These are phyloP conservation scores for Calvatia gigantea DNA, from an alignment of 768 basidiomycete species.

Conservation along the genomic window DNA sequence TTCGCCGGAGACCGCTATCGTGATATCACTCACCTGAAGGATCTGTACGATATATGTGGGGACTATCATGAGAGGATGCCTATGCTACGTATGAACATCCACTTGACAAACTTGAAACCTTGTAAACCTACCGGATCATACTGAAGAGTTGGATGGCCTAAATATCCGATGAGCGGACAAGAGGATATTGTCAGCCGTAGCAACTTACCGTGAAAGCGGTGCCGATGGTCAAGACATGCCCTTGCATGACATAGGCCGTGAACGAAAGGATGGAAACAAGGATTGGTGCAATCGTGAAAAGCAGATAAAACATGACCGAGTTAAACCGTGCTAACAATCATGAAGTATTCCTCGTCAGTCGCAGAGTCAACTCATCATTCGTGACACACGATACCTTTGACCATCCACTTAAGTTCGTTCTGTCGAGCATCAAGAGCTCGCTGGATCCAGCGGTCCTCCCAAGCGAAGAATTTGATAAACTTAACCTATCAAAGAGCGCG, in stretches of 20 bases:
- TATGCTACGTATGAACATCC: conserved; percentile 16
- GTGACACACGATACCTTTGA: conserved; percentile 44
- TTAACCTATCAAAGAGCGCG: conserved; percentile 40
- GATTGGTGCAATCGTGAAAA: conserved; percentile 79
- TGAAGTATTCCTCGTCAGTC: neutral
- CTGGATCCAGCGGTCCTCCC: conserved; percentile 74
- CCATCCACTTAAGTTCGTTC: conserved; percentile 73
- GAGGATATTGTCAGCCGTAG: neutral
- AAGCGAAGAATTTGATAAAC: conserved; percentile 84
- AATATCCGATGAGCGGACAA: neutral
- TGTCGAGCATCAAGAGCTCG: conserved; percentile 61
- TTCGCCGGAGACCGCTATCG: neutral
- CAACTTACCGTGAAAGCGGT: conserved; percentile 79
- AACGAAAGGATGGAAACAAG: conserved; percentile 80
- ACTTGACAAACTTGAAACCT: neutral
- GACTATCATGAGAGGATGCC: conserved; percentile 73
- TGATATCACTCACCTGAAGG: conserved; percentile 44
- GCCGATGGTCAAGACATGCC: conserved; percentile 71
- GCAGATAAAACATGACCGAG: conserved; percentile 60
- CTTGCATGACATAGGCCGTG: conserved; percentile 65
- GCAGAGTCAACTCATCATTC: neutral
- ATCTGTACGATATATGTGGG: conserved; percentile 79
- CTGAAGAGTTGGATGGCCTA: conserved; percentile 78
- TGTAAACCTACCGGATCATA: conserved; percentile 65
- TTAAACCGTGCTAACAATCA: conserved; percentile 58